Base-by-base conservation (phyloP, 2,329 filamentous ascomycete genomes). In the Verticillium nubilum region DNA sequence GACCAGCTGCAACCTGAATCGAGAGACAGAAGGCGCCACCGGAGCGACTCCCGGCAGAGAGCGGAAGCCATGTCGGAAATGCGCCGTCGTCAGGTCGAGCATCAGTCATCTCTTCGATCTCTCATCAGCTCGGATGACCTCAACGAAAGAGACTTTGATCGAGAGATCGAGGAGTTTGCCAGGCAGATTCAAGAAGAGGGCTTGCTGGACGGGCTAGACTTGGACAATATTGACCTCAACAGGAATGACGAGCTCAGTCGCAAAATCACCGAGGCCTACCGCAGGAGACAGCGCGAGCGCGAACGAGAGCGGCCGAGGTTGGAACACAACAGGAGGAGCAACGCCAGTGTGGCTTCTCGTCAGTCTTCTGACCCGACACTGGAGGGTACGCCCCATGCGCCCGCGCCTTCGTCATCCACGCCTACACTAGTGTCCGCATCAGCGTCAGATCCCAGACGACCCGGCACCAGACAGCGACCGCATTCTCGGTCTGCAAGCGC, bases 181-280 rank as follows among this genome's bases (percentile, higher is more conserved):
- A 85, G 91, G 52, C 92, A 96, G 70, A 97, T 96, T 61, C 83
- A 93, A 65, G 89, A 94, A 64, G 92, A 97, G 69, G 92, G 94
- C 0, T 76, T 97, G 23, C 74, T 97, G 33, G 91, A 97, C 67
- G 93, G 92, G 19, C 86, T 97, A 54, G 93, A 97, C 69, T 77
- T 97, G 59, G 90, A 95, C 67, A 93, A 93, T 64, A 86, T 97
- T 58, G 92, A 94, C 63, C 81, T 92, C 17, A 85, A 80, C 55
- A 90, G 92, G 67, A 92, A 97, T 69, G 92, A 97, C 68, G 91
- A 96, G 68, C 85, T 98, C 17, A 96, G 91, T 64, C 90, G 94
- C 68, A 87, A 90, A 61, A 97, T 98, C 66, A 93, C 92, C 2
- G 91, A 96, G 68, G 92, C 92, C 2, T 97, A 96, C 69, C 81